A percentile compares a stretch with the other conserved stretches of the same genome.
Conservation (phyloP, 441 rosid genomes). For the Pelargonium cotyledonis region DNA sequence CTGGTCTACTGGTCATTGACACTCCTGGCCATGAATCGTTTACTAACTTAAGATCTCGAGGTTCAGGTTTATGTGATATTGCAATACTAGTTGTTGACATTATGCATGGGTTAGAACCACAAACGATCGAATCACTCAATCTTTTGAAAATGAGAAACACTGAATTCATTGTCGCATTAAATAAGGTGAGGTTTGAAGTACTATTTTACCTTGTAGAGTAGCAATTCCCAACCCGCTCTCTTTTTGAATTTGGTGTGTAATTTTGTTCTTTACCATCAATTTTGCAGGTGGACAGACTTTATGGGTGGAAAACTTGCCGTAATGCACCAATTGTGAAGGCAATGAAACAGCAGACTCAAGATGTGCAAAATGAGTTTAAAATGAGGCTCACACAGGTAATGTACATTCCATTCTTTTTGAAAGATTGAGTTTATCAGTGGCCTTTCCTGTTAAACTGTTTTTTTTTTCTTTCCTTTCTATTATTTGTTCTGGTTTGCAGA, state of each 20-base stretch:
- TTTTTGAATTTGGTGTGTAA: conserved; percentile 7
- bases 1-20: conserved; percentile 93
- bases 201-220: neutral
- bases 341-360: conserved; percentile 67
- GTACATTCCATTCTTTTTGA: conserved; percentile 11
- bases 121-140: conserved; percentile 88
- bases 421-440: neutral
- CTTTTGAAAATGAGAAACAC: conserved; percentile 84
- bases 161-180: conserved; percentile 89
- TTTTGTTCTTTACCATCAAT: conserved; percentile 6
- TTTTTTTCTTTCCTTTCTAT: too few species aligned
- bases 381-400: conserved; percentile 56
- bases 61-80: conserved; percentile 95
- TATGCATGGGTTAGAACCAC: conserved; percentile 93
- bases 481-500: conserved; percentile 48
- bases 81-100: conserved; percentile 96
- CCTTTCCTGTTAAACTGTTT: neutral
- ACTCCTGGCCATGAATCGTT: conserved; percentile 99
- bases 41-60: conserved; percentile 83
- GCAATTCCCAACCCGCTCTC: neutral
- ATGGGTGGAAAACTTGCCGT: conserved; percentile 76
- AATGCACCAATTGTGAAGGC: conserved; percentile 76
- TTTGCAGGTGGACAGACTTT: conserved; percentile 83
- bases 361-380: conserved; percentile 70
- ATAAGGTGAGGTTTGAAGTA: conserved; percentile 48